These are phyloP conservation scores for Boletus sp. DNA, from an alignment of 768 basidiomycete species.

Conservation along the genomic window DNA sequence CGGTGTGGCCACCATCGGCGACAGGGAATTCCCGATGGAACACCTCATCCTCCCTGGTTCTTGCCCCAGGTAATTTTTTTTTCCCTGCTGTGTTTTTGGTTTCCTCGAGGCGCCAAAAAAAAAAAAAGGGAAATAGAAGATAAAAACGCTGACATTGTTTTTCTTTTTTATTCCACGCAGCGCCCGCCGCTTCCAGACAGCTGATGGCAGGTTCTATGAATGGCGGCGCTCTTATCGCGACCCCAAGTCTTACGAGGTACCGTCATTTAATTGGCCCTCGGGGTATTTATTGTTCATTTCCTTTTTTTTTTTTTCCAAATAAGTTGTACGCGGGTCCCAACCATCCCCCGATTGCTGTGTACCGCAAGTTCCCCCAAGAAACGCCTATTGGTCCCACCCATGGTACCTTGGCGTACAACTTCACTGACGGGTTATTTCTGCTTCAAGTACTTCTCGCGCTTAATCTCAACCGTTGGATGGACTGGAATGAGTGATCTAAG, in stretches of 20 bases:
- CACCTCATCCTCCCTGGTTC: constrained; percentile 57
- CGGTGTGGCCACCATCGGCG: constrained; percentile 49
- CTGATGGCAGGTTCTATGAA: constrained; percentile 58
- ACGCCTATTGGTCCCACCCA: constrained; percentile 64
- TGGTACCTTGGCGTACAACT: constrained; percentile 61
- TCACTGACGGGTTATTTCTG: constrained; percentile 56
- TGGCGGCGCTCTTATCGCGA: constrained; percentile 55
- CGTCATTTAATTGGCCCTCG: constrained; percentile 1
- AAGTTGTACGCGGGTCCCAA: constrained; percentile 51
- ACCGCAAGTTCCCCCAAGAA: constrained; percentile 48
- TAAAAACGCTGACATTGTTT: background rate
- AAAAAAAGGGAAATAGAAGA: background rate
- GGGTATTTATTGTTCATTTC: background rate
- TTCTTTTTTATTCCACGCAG: constrained; percentile 33
- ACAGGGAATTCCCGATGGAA: constrained; percentile 56
- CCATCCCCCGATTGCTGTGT: constrained; percentile 50
- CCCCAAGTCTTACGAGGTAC: constrained; percentile 61
- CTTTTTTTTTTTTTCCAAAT: background rate
- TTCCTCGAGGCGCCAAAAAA: constrained; percentile 1
- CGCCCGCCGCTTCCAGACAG: constrained; percentile 56
- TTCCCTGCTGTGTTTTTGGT: no score
- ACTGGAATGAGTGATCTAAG: constrained; percentile 41
- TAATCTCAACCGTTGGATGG: constrained; percentile 73
- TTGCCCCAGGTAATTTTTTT: constrained; percentile 38
- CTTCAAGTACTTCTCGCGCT: constrained; percentile 63